phyloP scores from a whole-genome alignment of 768 basidiomycete genomes.

The Rhizopogon roseolus region DNA sequence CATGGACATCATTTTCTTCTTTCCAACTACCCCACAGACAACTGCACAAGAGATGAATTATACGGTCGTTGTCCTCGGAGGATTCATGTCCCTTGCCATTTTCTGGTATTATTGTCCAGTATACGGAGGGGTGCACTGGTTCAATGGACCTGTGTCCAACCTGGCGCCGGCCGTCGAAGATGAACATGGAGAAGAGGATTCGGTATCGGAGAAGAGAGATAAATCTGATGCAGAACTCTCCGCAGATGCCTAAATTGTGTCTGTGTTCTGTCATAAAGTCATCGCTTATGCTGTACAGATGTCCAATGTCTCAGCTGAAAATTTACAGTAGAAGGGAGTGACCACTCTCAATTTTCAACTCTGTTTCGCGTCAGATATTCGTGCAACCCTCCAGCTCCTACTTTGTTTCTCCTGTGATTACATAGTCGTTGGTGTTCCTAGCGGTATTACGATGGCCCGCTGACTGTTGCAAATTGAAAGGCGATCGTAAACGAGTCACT shows the following conservation, averaged over 20 bases:
- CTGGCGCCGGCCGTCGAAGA: background rate
- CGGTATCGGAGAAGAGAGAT: background rate
- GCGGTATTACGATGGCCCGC: too few species aligned
- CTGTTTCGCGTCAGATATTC: too few species aligned
- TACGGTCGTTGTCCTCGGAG: slow-evolving; percentile 28
- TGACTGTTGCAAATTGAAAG: too few species aligned
- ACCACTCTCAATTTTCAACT: too few species aligned
- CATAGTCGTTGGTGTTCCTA: too few species aligned
- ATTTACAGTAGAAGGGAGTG: too few species aligned
- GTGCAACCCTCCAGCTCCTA: too few species aligned
- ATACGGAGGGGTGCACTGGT: slow-evolving; percentile 23
- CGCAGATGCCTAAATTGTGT: background rate
- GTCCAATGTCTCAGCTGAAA: too few species aligned
- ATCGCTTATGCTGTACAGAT: background rate
- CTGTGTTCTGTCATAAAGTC: background rate
- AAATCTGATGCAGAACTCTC: background rate
- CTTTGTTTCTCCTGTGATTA: too few species aligned
- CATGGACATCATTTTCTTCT: slow-evolving; percentile 27
- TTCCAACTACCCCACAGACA: slow-evolving; percentile 24
- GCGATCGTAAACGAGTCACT: too few species aligned
- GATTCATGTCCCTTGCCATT: slow-evolving; percentile 18
- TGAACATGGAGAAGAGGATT: background rate
- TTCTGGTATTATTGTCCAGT: slow-evolving; percentile 8
- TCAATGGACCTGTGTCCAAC: slow-evolving; percentile 21
- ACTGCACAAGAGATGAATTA: slow-evolving; percentile 33